A percentile compares a stretch with the other conserved stretches of the same genome.
These are phyloP conservation scores for Schizothecium vesticola DNA, from an alignment of 495 filamentous ascomycete species.

Conservation along the genomic window DNA sequence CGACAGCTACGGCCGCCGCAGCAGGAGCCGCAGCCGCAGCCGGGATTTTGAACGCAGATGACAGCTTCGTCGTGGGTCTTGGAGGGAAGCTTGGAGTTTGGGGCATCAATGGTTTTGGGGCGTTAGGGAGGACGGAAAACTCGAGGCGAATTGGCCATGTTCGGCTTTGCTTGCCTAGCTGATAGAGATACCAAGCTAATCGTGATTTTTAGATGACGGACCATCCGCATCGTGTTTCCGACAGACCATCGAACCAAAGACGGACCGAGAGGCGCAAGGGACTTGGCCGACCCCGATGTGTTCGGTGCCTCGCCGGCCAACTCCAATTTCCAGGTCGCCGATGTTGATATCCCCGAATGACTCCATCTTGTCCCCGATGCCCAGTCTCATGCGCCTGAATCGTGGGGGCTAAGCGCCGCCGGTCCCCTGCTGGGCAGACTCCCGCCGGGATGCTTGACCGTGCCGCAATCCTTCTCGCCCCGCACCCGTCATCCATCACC, in stretches of 20 bases:
- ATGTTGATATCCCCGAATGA: not conserved
- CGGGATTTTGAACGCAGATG: slow-evolving; percentile 22
- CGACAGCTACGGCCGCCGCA: slow-evolving; percentile 34
- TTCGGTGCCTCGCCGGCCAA: not conserved
- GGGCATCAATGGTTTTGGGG: slow-evolving; percentile 4
- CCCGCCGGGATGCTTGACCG: not conserved
- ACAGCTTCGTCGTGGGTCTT: not conserved
- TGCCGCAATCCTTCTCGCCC: not conserved
- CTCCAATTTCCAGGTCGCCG: not conserved
- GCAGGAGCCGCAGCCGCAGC: slow-evolving; percentile 25
- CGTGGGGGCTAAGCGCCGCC: not conserved
- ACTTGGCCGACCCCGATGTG: not conserved
- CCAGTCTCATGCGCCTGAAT: not conserved
- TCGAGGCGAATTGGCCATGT: not conserved
- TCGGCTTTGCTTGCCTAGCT: slow-evolving; percentile 1
- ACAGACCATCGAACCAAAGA: not conserved
- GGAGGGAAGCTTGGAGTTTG: not conserved
- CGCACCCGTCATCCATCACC: not conserved
- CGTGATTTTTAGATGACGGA: slow-evolving; percentile 13
- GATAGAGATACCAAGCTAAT: not conserved
- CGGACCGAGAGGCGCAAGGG: not conserved
- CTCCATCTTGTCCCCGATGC: not conserved
- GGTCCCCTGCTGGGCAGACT: not conserved
- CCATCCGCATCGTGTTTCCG: not conserved
- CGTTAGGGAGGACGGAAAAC: not conserved